phyloP scores from a whole-genome alignment of 192 early-diverging fungal species.

The Globomyces pollinis-pini region DNA sequence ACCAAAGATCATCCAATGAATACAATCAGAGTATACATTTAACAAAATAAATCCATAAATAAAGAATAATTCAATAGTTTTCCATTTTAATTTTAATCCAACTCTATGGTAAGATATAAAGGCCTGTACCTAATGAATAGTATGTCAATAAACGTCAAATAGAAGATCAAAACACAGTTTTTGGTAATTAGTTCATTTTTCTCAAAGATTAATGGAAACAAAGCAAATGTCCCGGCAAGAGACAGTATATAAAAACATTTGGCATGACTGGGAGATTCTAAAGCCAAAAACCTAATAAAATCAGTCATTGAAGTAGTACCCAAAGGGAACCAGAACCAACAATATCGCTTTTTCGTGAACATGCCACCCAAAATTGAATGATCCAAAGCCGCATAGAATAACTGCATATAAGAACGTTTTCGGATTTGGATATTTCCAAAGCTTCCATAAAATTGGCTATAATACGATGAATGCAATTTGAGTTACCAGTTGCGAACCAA shows the following conservation, averaged over 20 bases:
- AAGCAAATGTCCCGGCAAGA: slow-evolving; percentile 50
- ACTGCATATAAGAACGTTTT: slow-evolving; percentile 62
- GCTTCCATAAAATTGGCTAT: slow-evolving; percentile 45
- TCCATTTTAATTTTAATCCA: no score
- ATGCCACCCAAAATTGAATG: slow-evolving; percentile 96
- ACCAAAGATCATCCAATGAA: no score
- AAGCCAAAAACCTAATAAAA: slow-evolving; percentile 40
- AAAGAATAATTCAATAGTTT: no score
- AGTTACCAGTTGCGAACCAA: slow-evolving; percentile 63
- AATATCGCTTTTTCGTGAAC: slow-evolving; percentile 97
- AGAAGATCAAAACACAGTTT: neutral
- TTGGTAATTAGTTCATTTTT: slow-evolving; percentile 18
- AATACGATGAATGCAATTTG: slow-evolving; percentile 7
- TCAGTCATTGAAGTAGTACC: slow-evolving; percentile 23
- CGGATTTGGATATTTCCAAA: slow-evolving; percentile 50
- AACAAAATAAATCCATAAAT: no score
- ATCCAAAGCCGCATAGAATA: slow-evolving; percentile 73
- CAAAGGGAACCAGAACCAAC: slow-evolving; percentile 61
- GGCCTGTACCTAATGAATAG: no score
- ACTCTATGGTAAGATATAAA: no score
- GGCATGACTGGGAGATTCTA: slow-evolving; percentile 35
- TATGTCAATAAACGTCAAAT: neutral
- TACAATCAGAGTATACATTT: no score
- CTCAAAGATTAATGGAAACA: slow-evolving; percentile 61
- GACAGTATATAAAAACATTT: slow-evolving; percentile 56